Conservation (phyloP, 441 rosid species). For the Cnidoscolus chayamansa region DNA sequence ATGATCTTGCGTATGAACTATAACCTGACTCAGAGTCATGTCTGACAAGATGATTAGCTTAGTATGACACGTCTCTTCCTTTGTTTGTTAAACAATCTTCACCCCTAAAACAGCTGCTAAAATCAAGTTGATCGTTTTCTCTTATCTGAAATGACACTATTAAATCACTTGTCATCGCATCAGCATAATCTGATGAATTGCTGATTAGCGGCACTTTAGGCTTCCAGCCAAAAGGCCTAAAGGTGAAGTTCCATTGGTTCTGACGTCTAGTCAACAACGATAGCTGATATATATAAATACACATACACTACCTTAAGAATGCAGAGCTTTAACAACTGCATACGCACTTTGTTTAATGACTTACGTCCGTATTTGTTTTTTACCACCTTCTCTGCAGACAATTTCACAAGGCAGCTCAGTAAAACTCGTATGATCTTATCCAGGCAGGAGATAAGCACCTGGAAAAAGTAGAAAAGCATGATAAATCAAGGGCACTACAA, state of each 20-base stretch:
- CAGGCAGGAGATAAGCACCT: no score
- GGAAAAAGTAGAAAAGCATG: no score
- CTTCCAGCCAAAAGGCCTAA: neutral
- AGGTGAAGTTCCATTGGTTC: neutral
- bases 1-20: neutral
- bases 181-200: neutral
- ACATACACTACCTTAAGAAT: neutral
- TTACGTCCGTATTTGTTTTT: neutral
- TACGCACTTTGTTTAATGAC: neutral
- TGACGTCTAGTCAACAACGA: neutral
- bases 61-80: neutral
- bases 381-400: neutral
- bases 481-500: neutral
- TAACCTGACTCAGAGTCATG: no score
- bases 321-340: neutral
- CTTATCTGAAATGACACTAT: neutral
- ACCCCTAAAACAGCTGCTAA: no score
- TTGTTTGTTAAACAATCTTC: neutral
- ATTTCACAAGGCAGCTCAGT: neutral
- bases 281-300: no score
- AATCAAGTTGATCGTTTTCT: no score
- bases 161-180: neutral
- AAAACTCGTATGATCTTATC: neutral
- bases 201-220: neutral
- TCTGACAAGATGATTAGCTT: neutral